Evolutionary conservation across 1,284 basidiomycete species (phyloP).

Genomic region (Stygiomarasmius scandens): DNA sequence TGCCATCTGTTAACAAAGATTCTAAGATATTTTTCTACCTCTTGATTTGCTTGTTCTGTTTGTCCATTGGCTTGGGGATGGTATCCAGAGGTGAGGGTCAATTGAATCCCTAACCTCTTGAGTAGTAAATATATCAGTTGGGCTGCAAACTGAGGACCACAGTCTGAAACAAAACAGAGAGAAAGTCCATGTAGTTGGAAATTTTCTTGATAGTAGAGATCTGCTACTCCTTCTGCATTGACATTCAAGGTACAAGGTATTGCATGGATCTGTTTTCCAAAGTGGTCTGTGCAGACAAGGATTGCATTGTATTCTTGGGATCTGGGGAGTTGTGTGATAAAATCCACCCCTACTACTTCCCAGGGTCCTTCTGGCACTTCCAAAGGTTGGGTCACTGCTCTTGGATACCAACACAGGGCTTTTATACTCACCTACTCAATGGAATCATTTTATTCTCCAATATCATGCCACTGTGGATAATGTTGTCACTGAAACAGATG

Average conservation of each 20-base stretch:
- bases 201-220: slow-evolving; percentile 42
- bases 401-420: too few species aligned
- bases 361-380: slow-evolving; percentile 28
- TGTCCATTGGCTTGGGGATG: slow-evolving; percentile 8
- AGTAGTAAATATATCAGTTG: neutral
- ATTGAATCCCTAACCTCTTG: neutral
- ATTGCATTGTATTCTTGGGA: slow-evolving; percentile 32
- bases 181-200: slow-evolving; percentile 40
- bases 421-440: too few species aligned
- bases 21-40: slow-evolving; percentile 1
- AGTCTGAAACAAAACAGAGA: neutral
- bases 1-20: neutral
- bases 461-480: too few species aligned
- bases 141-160: slow-evolving; percentile 2
- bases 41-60: slow-evolving; percentile 6
- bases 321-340: slow-evolving; percentile 38
- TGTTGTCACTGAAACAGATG: too few species aligned
- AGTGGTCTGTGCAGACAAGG: neutral
- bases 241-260: neutral
- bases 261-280: neutral
- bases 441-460: too few species aligned
- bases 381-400: slow-evolving; percentile 29
- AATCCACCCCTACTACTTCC: slow-evolving; percentile 35
- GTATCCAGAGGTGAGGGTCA: slow-evolving; percentile 12
- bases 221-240: neutral